Conservation (phyloP, 306 rosid genomes). For the Ammopiptanthus mongolicus region DNA sequence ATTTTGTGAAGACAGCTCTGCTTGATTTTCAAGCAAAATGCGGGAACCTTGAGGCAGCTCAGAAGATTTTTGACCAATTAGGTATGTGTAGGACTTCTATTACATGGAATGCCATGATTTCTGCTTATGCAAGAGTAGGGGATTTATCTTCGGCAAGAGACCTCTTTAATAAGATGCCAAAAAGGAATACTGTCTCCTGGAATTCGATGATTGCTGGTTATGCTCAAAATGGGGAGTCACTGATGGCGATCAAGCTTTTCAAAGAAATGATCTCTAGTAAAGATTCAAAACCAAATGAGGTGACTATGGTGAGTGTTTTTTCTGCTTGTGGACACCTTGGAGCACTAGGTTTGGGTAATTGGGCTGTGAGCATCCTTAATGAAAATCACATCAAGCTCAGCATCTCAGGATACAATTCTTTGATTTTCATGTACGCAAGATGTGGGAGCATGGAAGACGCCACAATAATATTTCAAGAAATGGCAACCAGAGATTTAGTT, state of each 20-base stretch:
- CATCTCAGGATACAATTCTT: constrained; percentile 50
- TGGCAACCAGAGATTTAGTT: constrained; percentile 50
- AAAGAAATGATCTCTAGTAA: constrained; percentile 38
- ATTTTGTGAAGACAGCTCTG: constrained; percentile 52
- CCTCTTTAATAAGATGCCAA: constrained; percentile 56
- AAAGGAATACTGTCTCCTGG: constrained; percentile 57
- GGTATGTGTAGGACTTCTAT: constrained; percentile 37
- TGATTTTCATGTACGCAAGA: constrained; percentile 63
- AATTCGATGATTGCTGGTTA: constrained; percentile 65
- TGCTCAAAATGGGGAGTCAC: constrained; percentile 60
- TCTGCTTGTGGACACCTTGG: constrained; percentile 77
- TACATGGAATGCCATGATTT: constrained; percentile 66
- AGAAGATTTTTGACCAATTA: constrained; percentile 42
- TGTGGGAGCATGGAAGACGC: constrained; percentile 61
- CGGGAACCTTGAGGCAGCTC: constrained; percentile 51
- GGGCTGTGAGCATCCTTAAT: constrained; percentile 41
- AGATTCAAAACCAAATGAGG: constrained; percentile 53
- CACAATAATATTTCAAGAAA: constrained; percentile 40
- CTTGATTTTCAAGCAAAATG: constrained; percentile 68
- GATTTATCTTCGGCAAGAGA: constrained; percentile 40
- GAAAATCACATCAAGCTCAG: constrained; percentile 41
- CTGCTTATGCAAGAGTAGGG: constrained; percentile 60
- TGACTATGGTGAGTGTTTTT: constrained; percentile 61
- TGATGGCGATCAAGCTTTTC: constrained; percentile 50
- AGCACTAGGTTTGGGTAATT: constrained; percentile 50